These are phyloP conservation scores for Bryoerythrophyllum caledonicum DNA, from an alignment of 225 moss, liverwort and hornwort genomes.

Conservation along the genomic window DNA sequence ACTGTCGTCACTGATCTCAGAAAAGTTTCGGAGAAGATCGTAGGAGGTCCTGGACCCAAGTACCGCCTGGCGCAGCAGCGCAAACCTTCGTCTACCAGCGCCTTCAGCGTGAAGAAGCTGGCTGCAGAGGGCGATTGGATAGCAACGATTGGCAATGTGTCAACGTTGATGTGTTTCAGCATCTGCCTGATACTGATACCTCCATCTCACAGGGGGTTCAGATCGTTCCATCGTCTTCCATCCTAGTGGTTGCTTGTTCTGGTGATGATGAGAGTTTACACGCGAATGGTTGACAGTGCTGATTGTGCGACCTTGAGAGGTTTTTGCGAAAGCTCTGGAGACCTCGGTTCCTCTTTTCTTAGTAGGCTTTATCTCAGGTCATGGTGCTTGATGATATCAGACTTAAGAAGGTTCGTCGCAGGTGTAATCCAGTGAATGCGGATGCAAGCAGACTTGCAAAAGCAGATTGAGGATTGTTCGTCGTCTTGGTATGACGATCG, in stretches of 20 bases:
- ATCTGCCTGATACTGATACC: slow-evolving; percentile 81
- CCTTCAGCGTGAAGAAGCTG: slow-evolving; percentile 86
- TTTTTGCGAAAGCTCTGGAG: not conserved
- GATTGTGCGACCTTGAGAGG: too few relatives aligned
- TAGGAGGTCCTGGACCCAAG: slow-evolving; percentile 60
- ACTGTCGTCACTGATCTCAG: slow-evolving; percentile 76
- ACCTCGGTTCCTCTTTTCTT: slow-evolving; percentile 3
- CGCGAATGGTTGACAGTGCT: too few relatives aligned
- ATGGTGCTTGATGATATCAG: not conserved
- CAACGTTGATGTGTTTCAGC: slow-evolving; percentile 76
- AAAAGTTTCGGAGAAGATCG: slow-evolving; percentile 59
- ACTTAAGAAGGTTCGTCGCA: not conserved
- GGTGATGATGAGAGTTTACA: too few relatives aligned
- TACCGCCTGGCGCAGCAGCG: slow-evolving; percentile 75
- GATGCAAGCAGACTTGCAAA: slow-evolving; percentile 72
- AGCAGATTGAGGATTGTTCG: slow-evolving; percentile 48
- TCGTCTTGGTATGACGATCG: too few relatives aligned
- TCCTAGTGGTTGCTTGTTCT: slow-evolving; percentile 88
- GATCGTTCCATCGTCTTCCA: slow-evolving; percentile 78
- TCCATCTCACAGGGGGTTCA: slow-evolving; percentile 88
- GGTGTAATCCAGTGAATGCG: slow-evolving; percentile 71
- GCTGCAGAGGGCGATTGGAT: slow-evolving; percentile 97
- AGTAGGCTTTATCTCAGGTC: slow-evolving; percentile 3
- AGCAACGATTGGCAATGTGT: slow-evolving; percentile 85
- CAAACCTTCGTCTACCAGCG: slow-evolving; percentile 66